Evolutionary conservation across 2,329 filamentous ascomycete species (phyloP).

Genomic region (Diaporthe ilicicola): DNA sequence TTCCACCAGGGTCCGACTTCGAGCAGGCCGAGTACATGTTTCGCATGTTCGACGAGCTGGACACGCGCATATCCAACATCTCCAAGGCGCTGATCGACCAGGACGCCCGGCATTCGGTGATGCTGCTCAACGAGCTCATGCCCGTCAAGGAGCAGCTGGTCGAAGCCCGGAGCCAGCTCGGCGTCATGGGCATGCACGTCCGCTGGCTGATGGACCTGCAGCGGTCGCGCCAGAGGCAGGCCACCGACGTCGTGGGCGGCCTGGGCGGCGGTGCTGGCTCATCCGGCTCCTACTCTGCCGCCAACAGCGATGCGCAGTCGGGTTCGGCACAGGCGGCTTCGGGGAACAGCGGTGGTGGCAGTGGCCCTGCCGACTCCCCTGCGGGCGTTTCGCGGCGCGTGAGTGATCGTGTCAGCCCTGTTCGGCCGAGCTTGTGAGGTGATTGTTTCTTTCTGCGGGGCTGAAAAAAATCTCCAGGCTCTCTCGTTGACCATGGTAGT

Average conservation of each 20-base stretch:
- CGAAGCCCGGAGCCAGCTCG: slow-evolving; percentile 65
- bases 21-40: slow-evolving; percentile 51
- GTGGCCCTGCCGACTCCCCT: neutral
- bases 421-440: slow-evolving; percentile 23
- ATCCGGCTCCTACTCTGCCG: neutral
- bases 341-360: neutral
- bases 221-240: slow-evolving; percentile 35
- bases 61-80: slow-evolving; percentile 64
- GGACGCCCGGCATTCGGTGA: slow-evolving; percentile 67
- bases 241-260: slow-evolving; percentile 82
- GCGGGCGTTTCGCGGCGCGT: neutral
- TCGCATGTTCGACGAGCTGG: slow-evolving; percentile 58
- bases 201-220: slow-evolving; percentile 63
- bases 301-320: slow-evolving; percentile 4
- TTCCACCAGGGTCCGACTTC: slow-evolving; percentile 12
- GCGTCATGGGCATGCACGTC: slow-evolving; percentile 67
- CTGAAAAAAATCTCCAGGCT: neutral
- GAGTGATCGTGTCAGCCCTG: slow-evolving; percentile 18
- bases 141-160: slow-evolving; percentile 70
- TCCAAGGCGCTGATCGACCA: slow-evolving; percentile 65
- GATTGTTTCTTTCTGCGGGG: neutral
- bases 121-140: slow-evolving; percentile 69
- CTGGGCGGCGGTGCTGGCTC: slow-evolving; percentile 62
- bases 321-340: neutral
- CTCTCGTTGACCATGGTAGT: neutral